These are phyloP conservation scores for Elsinoe necatrix DNA, from an alignment of 2,329 filamentous ascomycete species.

Conservation along the genomic window DNA sequence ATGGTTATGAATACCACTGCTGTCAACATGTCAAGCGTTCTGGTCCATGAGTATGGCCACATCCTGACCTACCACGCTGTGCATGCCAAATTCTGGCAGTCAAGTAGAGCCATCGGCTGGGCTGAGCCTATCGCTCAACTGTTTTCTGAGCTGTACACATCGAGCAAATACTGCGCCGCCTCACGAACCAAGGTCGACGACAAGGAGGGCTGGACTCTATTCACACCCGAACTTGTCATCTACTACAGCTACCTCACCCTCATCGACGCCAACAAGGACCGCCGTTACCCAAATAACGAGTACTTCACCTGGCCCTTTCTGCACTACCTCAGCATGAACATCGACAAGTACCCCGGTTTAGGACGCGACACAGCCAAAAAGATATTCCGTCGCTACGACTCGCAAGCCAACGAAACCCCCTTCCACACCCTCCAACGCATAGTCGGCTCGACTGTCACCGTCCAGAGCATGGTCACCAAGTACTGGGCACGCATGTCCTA, in stretches of 20 bases:
- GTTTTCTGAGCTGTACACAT: conserved; percentile 40
- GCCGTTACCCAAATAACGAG: conserved; percentile 34
- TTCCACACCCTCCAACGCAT: conserved; percentile 41
- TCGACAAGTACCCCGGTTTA: conserved; percentile 32
- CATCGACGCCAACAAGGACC: conserved; percentile 30
- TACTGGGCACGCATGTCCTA: conserved; percentile 49
- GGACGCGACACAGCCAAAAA: conserved; percentile 21
- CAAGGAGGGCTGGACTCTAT: conserved; percentile 29
- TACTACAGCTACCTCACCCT: conserved; percentile 42
- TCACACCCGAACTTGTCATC: conserved; percentile 40
- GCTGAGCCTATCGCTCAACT: conserved; percentile 47
- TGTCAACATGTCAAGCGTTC: conserved; percentile 35
- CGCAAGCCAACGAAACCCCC: conserved; percentile 43
- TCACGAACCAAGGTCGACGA: conserved; percentile 30
- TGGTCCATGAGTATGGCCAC: conserved; percentile 45
- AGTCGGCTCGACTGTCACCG: conserved; percentile 19
- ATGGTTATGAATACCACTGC: conserved; percentile 38
- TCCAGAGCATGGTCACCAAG: conserved; percentile 38
- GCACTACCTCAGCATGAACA: conserved; percentile 43
- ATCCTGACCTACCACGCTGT: conserved; percentile 37
- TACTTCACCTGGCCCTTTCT: conserved; percentile 47
- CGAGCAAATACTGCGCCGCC: conserved; percentile 36
- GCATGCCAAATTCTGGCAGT: conserved; percentile 32
- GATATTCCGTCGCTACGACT: conserved; percentile 36
- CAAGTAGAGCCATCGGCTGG: conserved; percentile 42